phyloP scores from a whole-genome alignment of 2,329 filamentous ascomycete genomes.

The Pseudogymnoascus sp. region DNA sequence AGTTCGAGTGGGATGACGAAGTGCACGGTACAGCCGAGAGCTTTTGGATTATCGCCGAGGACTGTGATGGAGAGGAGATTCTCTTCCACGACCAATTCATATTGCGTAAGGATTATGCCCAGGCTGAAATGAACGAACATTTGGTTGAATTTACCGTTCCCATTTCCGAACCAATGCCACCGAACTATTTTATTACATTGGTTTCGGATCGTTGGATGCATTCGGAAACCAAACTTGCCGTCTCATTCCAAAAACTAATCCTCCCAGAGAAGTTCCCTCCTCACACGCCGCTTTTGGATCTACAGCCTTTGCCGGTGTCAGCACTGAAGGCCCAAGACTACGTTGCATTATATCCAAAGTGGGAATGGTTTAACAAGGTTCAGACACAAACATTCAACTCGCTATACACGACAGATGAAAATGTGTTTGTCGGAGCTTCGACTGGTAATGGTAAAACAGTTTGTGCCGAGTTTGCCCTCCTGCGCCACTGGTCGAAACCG shows the following conservation, averaged over 20 bases:
- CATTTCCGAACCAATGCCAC: constrained; percentile 95
- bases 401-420: constrained; percentile 82
- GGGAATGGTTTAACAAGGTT: constrained; percentile 90
- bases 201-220: constrained; percentile 98
- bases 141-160: constrained; percentile 93
- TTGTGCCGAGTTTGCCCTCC: constrained; percentile 86
- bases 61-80: constrained; percentile 94
- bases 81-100: constrained; percentile 92
- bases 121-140: constrained; percentile 82
- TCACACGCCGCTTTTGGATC: constrained; percentile 82
- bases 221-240: constrained; percentile 83
- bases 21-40: constrained; percentile 82
- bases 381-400: constrained; percentile 97
- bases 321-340: constrained; percentile 84
- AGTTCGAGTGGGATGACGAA: constrained; percentile 90
- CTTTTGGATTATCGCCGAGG: constrained; percentile 96
- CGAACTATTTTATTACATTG: constrained; percentile 95
- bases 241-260: constrained; percentile 91
- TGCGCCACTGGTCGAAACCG: constrained; percentile 74
- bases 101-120: constrained; percentile 80
- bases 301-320: constrained; percentile 83
- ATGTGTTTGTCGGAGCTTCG: constrained; percentile 86
- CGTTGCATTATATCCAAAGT: constrained; percentile 70
- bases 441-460: constrained; percentile 95
- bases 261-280: constrained; percentile 92